Base-by-base conservation (phyloP, 176 grass and related monocot species). In the Triticum timopheevii region DNA sequence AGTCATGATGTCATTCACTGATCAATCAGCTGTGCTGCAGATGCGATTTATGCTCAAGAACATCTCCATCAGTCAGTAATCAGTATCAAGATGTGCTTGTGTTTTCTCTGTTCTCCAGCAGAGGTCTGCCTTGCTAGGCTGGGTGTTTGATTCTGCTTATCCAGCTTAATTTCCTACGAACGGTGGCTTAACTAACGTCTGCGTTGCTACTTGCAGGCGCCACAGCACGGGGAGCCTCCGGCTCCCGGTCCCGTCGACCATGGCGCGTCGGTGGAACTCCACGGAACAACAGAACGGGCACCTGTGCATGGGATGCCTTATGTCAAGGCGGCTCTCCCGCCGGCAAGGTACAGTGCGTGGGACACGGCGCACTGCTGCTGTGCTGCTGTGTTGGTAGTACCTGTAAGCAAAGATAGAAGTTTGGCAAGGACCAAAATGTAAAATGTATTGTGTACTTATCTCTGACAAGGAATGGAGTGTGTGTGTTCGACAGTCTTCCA, bases 221-320 rank as follows among this genome's bases (percentile, higher is more conserved):
- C 64, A 86, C 33, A 95, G 91, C 80, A 54, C 63, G 36, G 88
- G 84, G 39, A 91, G 83, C 84, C 11, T 90, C 31, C 86, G 82
- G 20, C 30, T 66, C 9, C 74, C 36, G 38, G 39, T 23, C 3
- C 34, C 64, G 22, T 12, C 39, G 65, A 47, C 39, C 39, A 42
- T 42, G 39, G 8, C 39, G 39, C 9, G 39, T 40, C 2, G 39
- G 39, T 40, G 39, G 39, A 40, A 9, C 39, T 10, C 39, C 39
- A 2, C 2, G 8, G 2, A 2, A 40, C 39, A 40, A 40, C 2
- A 40, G 9, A 40, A 40, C 39, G 10, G 39, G 8, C 38, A 40
- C 39, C 9, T 40, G 39, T 9, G 39, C 39, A 40, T 40, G 39
- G 39, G 2, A 42, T 42, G 39, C 39, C 39, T 42, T 42, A 0